Conservation (phyloP, 129 eudicot genomes). For the Cynara cardunculus region DNA sequence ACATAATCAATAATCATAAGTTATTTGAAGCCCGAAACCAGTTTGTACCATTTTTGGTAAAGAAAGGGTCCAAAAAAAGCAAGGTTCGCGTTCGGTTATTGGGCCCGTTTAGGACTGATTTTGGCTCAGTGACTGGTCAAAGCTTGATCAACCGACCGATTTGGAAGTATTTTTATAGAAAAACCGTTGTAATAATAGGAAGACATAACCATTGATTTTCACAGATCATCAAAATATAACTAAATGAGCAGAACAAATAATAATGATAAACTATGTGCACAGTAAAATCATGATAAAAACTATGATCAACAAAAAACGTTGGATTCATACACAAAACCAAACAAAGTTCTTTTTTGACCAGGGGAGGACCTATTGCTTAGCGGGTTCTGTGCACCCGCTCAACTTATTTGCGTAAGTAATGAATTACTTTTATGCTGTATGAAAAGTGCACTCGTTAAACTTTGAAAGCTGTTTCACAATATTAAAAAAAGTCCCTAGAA, state of each 20-base stretch:
- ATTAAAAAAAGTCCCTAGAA: too few species aligned
- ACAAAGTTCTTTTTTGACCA: background rate
- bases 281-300: background rate
- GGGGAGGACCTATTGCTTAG: too few species aligned
- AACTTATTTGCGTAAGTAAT: too few species aligned
- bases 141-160: background rate
- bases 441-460: too few species aligned
- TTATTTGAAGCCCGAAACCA: background rate
- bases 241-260: background rate
- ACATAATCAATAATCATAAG: background rate
- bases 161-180: background rate
- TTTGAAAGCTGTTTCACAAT: too few species aligned
- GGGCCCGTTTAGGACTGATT: background rate
- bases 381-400: too few species aligned
- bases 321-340: background rate
- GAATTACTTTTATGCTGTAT: too few species aligned
- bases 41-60: background rate
- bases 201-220: background rate
- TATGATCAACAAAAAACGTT: background rate
- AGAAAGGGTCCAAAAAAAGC: background rate
- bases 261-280: background rate
- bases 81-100: background rate
- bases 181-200: background rate
- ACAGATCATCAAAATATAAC: background rate
- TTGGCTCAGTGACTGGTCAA: background rate